A percentile compares a stretch with the other conserved stretches of the same genome.
Evolutionary conservation across 208 protist species (phyloP).

Genomic region (Herpetomonas muscarum): DNA sequence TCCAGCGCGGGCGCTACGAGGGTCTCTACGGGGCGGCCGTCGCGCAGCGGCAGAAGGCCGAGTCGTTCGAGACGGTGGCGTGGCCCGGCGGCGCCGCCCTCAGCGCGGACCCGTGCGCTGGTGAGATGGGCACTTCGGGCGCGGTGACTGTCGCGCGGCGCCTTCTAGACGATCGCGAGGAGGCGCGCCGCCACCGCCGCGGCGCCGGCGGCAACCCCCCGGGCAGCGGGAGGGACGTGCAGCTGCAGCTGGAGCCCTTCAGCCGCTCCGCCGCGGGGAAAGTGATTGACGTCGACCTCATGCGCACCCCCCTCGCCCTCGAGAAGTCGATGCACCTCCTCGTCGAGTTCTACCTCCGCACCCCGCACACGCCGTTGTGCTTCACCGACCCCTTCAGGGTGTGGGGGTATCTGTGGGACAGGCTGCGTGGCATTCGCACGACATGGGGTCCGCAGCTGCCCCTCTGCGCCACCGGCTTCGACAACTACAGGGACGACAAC

Average conservation of each 20-base stretch:
- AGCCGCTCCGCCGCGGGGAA: slow-evolving; percentile 67
- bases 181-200: neutral
- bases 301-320: slow-evolving; percentile 65
- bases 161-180: neutral
- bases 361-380: slow-evolving; percentile 52
- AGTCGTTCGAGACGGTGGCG: slow-evolving; percentile 37
- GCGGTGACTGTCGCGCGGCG: neutral
- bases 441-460: slow-evolving; percentile 68
- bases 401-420: slow-evolving; percentile 82
- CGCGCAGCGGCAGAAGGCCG: slow-evolving; percentile 28
- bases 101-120: neutral
- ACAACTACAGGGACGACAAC: slow-evolving; percentile 13
- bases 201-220: neutral
- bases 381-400: slow-evolving; percentile 63
- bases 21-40: slow-evolving; percentile 58
- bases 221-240: neutral
- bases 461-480: slow-evolving; percentile 11
- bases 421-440: slow-evolving; percentile 73
- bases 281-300: slow-evolving; percentile 33
- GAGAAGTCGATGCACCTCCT: slow-evolving; percentile 88
- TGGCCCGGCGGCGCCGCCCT: neutral
- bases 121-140: neutral
- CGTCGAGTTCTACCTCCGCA: slow-evolving; percentile 74
- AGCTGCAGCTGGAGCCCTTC: slow-evolving; percentile 54
- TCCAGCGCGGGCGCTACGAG: slow-evolving; percentile 40